Conservation (phyloP, 495 filamentous ascomycete genomes). For the Penicillium taxi region DNA sequence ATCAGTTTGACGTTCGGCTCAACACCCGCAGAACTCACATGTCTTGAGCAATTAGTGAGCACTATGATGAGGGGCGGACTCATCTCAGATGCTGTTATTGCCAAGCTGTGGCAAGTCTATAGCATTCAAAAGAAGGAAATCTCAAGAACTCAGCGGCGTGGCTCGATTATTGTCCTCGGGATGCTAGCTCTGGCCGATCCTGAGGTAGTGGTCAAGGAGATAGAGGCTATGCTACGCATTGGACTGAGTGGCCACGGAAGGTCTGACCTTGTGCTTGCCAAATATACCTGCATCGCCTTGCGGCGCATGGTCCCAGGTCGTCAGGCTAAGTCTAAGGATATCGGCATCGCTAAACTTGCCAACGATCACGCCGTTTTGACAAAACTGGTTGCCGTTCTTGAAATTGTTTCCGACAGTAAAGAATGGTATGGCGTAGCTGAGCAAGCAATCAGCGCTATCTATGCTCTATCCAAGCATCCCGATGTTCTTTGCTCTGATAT, state of each 20-base stretch:
- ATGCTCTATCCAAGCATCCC: slow-evolving; percentile 87
- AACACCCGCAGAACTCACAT: slow-evolving; percentile 88
- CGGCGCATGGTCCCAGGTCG: slow-evolving; percentile 80
- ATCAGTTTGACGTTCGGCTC: slow-evolving; percentile 95
- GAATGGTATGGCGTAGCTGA: slow-evolving; percentile 98
- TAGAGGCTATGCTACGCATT: slow-evolving; percentile 86
- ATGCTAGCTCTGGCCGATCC: slow-evolving; percentile 94
- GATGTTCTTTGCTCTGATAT: slow-evolving; percentile 92
- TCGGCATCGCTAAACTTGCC: slow-evolving; percentile 67
- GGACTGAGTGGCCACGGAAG: slow-evolving; percentile 76
- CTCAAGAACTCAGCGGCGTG: slow-evolving; percentile 81
- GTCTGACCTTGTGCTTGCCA: slow-evolving; percentile 77
- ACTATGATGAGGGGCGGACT: slow-evolving; percentile 95
- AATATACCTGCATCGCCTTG: slow-evolving; percentile 90
- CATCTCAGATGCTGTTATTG: slow-evolving; percentile 76
- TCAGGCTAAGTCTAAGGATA: slow-evolving; percentile 61
- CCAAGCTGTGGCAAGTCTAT: slow-evolving; percentile 96
- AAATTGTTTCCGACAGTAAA: slow-evolving; percentile 77
- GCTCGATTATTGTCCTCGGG: slow-evolving; percentile 90
- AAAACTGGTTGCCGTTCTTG: slow-evolving; percentile 73
- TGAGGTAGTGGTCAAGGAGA: slow-evolving; percentile 85
- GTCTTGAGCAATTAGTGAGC: slow-evolving; percentile 84
- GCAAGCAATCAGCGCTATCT: slow-evolving; percentile 93
- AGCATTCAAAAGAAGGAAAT: slow-evolving; percentile 89
- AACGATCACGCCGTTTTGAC: slow-evolving; percentile 86